Base-by-base conservation (phyloP, 2,329 filamentous ascomycete genomes). In the Lasiodiplodia gonubiensis region DNA sequence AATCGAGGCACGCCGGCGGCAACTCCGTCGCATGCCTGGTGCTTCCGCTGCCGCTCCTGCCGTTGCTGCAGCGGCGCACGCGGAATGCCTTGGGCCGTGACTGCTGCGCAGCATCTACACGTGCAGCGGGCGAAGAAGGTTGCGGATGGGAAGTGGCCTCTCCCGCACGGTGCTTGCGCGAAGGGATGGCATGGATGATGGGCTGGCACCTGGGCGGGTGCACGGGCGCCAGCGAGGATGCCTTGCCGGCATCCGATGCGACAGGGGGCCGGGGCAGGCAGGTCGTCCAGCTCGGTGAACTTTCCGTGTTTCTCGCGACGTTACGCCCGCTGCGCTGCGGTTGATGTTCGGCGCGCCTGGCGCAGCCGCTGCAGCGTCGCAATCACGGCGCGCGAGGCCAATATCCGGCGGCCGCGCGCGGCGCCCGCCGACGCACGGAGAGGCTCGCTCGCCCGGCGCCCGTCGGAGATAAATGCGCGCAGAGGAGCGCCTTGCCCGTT, bases 401-500 rank as follows among this genome's bases (percentile, higher is more conserved):
- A 63, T 63, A 63, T 63, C 59, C 59, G 59, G 59, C 46, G 59
- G 42, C 42, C 59, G 59, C 59, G 55, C 55, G 55, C 57, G 57
- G 42, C 57, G 57, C 57, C 42, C 57, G 57, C 57, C 42, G 42
- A 51, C 59, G 59, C 57, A 60, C 57, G 57, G 57, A 60, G 57
- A 60, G 57, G 55, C 21, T 60, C 57, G 39, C 39, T 42, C 42
- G 59, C 59, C 21, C 39, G 57, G 30, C 53, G 30, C n/a, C 53
- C 42, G 51, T 53, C 61, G 61, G 61, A 64, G 61, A 64, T 64
- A 64, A 64, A 54, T 64, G 61, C 61, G 61, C 61, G 30, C 39
- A 39, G 21, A 39, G 37, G 55, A 59, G 55, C 57, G 59, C 59
- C 59, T 63, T 63, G 59, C 59, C 59, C 59, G 59, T 51, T 51